Evolutionary conservation across 192 early-diverging fungal genomes (phyloP), one percentile per base, ranked within the genome.

Genomic region (Coemansia sp.): DNA sequence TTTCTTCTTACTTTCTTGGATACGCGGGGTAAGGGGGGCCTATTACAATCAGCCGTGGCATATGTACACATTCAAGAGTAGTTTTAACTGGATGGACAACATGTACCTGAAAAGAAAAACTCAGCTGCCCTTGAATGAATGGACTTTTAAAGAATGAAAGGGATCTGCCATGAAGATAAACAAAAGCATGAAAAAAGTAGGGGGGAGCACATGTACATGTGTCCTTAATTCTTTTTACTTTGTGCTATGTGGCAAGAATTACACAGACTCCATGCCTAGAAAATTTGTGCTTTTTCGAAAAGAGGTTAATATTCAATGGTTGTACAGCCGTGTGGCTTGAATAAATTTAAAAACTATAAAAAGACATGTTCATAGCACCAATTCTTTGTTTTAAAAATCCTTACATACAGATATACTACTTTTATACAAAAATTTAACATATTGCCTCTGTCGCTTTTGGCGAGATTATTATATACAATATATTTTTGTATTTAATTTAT

Each of bases 191-290:
- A 7, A 54, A 21, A 25, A 17, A n/a, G n/a, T 46, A 46, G 30
- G 22, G n/a, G 27, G n/a, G 25, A n/a, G 51, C 53, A 33, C 61
- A 54, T 64, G 62, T 30, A 31, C 61, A 52, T 63, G 61, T 63
- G 42, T 62, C 60, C 61, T 51, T 63, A 22, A 19, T 61, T 61
- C 59, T 21, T 7, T 17, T 32, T 23, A 36, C 24, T 61, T 61
- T 46, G 24, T 50, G 24, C 32, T 51, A 46, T 46, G 36, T 29
- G 25, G 1, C 21, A 30, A 30, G 54, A 7, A 46, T 17, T 46
- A 14, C 39, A 14, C 39, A 17, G 17, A 46, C 11, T 46, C 39
- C 39, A 14, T 14, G 39, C 39, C 39, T 46, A 17, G 3, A 46
- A 46, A 46, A 17, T 46, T 46, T 56, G 1, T 21, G 54, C 19